These are phyloP conservation scores for Puccinia horiana DNA, from an alignment of 1,284 basidiomycete genomes.

Conservation along the genomic window DNA sequence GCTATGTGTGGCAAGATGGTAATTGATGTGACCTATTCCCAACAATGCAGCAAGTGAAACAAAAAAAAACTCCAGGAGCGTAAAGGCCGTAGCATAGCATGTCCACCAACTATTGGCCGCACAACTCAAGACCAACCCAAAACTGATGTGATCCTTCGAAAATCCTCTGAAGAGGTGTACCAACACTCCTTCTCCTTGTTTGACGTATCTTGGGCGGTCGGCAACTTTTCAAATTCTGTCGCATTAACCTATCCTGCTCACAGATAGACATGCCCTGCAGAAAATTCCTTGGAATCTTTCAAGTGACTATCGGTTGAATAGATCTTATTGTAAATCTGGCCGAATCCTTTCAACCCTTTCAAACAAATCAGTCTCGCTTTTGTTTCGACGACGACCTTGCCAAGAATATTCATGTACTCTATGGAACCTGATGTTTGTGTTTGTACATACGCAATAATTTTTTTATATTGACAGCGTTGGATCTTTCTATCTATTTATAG, in stretches of 20 bases:
- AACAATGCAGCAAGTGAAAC: conserved; percentile 44
- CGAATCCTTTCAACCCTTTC: too few species aligned
- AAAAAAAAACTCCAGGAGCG: not conserved
- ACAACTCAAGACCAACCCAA: not conserved
- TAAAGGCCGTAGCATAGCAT: not conserved
- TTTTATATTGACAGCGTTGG: not conserved
- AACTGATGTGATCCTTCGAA: not conserved
- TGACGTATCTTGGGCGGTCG: not conserved
- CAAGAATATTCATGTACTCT: too few species aligned
- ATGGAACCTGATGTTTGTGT: too few species aligned
- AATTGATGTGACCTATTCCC: conserved; percentile 42
- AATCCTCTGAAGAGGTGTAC: not conserved
- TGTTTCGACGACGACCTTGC: too few species aligned
- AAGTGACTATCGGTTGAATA: not conserved
- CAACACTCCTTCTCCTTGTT: too few species aligned
- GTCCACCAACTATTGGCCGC: not conserved
- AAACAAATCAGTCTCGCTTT: too few species aligned
- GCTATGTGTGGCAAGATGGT: conserved; percentile 49
- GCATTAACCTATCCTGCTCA: not conserved
- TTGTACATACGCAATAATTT: too few species aligned
- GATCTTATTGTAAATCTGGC: not conserved
- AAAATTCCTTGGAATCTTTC: not conserved
- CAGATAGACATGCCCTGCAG: not conserved
- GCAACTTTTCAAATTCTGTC: too few species aligned
- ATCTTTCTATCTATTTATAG: not conserved